A percentile compares a stretch with the other conserved stretches of the same genome.
phyloP scores from a whole-genome alignment of 1,284 basidiomycete species.

The Ustilago crameri region DNA sequence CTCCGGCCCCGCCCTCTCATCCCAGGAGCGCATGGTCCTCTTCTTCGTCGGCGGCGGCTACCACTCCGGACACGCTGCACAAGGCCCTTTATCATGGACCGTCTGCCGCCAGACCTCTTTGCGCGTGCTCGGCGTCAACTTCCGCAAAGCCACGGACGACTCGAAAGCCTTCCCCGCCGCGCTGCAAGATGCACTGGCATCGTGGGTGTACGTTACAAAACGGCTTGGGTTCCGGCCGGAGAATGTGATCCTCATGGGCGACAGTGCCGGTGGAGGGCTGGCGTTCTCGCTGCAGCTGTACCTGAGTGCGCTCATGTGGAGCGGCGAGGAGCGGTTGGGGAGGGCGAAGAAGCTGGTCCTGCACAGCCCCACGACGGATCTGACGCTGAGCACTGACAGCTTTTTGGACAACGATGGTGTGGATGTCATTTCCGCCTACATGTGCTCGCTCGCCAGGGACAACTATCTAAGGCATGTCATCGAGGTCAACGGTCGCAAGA shows the following conservation, averaged over 20 bases:
- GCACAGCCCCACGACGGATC: slow-evolving; percentile 31
- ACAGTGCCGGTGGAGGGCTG: slow-evolving; percentile 26
- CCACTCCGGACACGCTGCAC: slow-evolving; percentile 22
- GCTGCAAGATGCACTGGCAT: slow-evolving; percentile 32
- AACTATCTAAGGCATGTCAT: slow-evolving; percentile 36
- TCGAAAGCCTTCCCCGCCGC: slow-evolving; percentile 16
- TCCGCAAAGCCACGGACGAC: slow-evolving; percentile 29
- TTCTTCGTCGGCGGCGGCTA: slow-evolving; percentile 44
- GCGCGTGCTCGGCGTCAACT: slow-evolving; percentile 36
- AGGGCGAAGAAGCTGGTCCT: slow-evolving; percentile 25
- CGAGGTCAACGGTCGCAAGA: slow-evolving; percentile 2
- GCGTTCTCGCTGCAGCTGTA: slow-evolving; percentile 26
- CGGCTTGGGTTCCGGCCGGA: slow-evolving; percentile 19
- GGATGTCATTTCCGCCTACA: slow-evolving; percentile 32
- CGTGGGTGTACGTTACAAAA: slow-evolving; percentile 40
- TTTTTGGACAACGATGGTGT: slow-evolving; percentile 11
- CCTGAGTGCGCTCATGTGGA: slow-evolving; percentile 20
- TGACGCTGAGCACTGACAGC: slow-evolving; percentile 15
- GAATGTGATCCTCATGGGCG: slow-evolving; percentile 40
- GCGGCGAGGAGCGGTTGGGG: background rate
- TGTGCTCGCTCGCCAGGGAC: slow-evolving; percentile 32
- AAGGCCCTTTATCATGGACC: slow-evolving; percentile 27
- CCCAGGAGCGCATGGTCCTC: slow-evolving; percentile 27
- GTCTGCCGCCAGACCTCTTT: slow-evolving; percentile 35
- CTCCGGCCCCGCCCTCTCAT: slow-evolving; percentile 11